Percentiles rank a stretch among this genome's conserved stretches.
Evolutionary conservation across 306 rosid genomes (phyloP).

Genomic region (Castanea mollissima): DNA sequence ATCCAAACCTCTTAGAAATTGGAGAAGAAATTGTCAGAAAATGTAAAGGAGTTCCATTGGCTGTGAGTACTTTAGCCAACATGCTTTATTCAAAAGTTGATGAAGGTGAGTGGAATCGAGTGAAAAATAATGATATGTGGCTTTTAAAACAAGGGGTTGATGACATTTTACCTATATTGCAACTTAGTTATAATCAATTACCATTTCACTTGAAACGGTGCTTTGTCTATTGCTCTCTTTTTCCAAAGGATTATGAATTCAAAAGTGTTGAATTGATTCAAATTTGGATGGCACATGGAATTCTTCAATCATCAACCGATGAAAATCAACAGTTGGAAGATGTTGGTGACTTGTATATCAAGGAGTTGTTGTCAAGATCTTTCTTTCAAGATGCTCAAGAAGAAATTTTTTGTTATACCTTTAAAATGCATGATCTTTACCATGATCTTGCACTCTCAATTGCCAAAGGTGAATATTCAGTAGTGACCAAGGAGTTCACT

Average conservation of each 20-base stretch:
- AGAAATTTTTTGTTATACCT: neutral
- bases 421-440: slow-evolving; percentile 26
- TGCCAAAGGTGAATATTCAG: neutral
- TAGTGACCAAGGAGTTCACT: neutral
- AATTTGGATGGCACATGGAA: slow-evolving; percentile 38
- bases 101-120: slow-evolving; percentile 3
- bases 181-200: slow-evolving; percentile 18
- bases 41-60: slow-evolving; percentile 27
- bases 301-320: neutral
- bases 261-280: neutral
- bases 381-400: slow-evolving; percentile 24
- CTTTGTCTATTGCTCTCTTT: slow-evolving; percentile 32
- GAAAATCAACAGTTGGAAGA: slow-evolving; percentile 21
- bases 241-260: slow-evolving; percentile 2
- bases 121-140: neutral
- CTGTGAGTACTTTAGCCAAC: slow-evolving; percentile 27
- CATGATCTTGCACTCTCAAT: slow-evolving; percentile 27
- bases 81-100: slow-evolving; percentile 15
- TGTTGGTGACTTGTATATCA: slow-evolving; percentile 18
- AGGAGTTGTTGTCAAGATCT: slow-evolving; percentile 21
- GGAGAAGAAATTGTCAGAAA: slow-evolving; percentile 23
- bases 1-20: slow-evolving; percentile 12
- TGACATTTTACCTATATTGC: slow-evolving; percentile 17
- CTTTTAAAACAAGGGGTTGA: neutral
- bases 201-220: slow-evolving; percentile 14